Conservation (phyloP, 2,329 filamentous ascomycete species). For the Raffaelea albimanens region DNA sequence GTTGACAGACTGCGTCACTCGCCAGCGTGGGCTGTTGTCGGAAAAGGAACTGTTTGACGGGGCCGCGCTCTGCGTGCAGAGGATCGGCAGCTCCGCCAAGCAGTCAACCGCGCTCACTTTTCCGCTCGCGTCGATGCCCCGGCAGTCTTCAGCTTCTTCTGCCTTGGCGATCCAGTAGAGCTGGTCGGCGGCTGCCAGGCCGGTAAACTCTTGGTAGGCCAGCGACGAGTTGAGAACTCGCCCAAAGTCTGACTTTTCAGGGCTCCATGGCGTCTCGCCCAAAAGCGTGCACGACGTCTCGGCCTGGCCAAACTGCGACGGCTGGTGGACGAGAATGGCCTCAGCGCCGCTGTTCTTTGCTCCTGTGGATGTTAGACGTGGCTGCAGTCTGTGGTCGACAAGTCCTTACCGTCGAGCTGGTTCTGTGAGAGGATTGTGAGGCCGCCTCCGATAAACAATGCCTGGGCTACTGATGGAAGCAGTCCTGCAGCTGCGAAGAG, state of each 20-base stretch:
- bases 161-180: constrained; percentile 17
- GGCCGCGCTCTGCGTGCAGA: constrained; percentile 22
- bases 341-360: constrained; percentile 8
- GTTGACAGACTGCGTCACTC: constrained; percentile 16
- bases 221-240: constrained; percentile 13
- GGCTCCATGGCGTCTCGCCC: constrained; percentile 14
- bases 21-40: constrained; percentile 16
- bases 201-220: constrained; percentile 16
- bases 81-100: constrained; percentile 14
- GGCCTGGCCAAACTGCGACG: constrained; percentile 2
- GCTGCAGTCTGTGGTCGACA: too few relatives aligned
- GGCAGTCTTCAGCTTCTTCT: constrained; percentile 10
- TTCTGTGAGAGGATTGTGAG: constrained; percentile 1
- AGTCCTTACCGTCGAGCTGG: neutral
- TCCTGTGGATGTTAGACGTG: too few relatives aligned
- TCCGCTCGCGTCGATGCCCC: constrained; percentile 19
- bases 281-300: constrained; percentile 9
- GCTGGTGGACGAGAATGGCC: constrained; percentile 11
- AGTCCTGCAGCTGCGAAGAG: too few relatives aligned
- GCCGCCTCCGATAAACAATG: neutral
- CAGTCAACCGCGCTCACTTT: constrained; percentile 26
- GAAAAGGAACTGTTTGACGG: constrained; percentile 14
- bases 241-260: constrained; percentile 13
- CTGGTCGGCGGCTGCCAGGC: constrained; percentile 10
- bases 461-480: too few relatives aligned